phyloP scores from a whole-genome alignment of 78 protist species.

The Dictyostelium purpureum region DNA sequence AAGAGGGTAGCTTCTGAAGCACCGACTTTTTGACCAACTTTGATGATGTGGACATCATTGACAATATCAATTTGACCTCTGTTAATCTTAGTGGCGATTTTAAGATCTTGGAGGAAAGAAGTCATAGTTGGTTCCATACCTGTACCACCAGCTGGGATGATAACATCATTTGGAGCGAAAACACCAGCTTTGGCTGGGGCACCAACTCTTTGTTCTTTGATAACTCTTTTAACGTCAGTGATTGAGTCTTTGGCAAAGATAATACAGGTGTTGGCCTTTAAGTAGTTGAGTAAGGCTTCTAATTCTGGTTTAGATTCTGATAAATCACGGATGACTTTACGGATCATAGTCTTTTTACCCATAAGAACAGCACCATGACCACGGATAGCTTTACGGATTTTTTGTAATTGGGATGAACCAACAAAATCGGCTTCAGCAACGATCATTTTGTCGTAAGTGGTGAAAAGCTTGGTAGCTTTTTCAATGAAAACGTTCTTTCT shows the following conservation, averaged over 20 bases:
- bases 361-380: slow-evolving; percentile 95
- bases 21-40: slow-evolving; percentile 96
- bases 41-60: slow-evolving; percentile 91
- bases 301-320: slow-evolving; percentile 80
- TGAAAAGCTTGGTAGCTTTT: slow-evolving; percentile 70
- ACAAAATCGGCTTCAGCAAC: slow-evolving; percentile 97
- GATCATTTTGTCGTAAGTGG: slow-evolving; percentile 83
- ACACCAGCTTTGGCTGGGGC: slow-evolving; percentile 99
- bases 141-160: slow-evolving; percentile 97
- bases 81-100: slow-evolving; percentile 98
- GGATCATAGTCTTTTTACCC: slow-evolving; percentile 98
- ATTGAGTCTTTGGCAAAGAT: slow-evolving; percentile 96
- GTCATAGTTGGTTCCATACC: slow-evolving; percentile 99
- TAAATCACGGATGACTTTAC: slow-evolving; percentile 86
- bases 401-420: slow-evolving; percentile 96
- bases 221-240: slow-evolving; percentile 71
- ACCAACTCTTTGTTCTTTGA: slow-evolving; percentile 78
- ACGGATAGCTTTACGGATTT: slow-evolving; percentile 95
- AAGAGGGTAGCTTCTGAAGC: slow-evolving; percentile 98
- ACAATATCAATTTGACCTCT: slow-evolving; percentile 98
- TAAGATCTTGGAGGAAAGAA: slow-evolving; percentile 98
- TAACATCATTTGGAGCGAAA: slow-evolving; percentile 95
- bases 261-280: slow-evolving; percentile 96
- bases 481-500: slow-evolving; percentile 79
- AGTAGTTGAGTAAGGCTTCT: slow-evolving; percentile 79